phyloP scores from a whole-genome alignment of 2,329 filamentous ascomycete genomes.

The Botrytis squamosa region DNA sequence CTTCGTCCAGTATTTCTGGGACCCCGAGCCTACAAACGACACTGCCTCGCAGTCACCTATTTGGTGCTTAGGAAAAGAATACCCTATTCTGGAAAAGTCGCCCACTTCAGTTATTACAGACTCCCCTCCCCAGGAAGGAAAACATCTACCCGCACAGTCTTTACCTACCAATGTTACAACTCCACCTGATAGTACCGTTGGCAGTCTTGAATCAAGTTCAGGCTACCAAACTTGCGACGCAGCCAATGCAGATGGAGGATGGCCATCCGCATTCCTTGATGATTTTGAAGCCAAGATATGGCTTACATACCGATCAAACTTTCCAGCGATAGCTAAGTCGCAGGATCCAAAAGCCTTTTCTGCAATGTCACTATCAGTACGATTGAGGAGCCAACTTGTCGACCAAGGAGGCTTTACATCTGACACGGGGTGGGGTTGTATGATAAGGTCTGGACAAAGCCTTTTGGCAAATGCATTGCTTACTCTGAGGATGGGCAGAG shows the following conservation, averaged over 20 bases:
- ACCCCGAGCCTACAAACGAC: constrained; percentile 83
- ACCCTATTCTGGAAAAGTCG: constrained; percentile 41
- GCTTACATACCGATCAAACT: constrained; percentile 94
- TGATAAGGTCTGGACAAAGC: constrained; percentile 96
- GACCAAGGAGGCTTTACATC: constrained; percentile 83
- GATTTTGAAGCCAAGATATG: constrained; percentile 93
- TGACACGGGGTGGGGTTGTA: constrained; percentile 96
- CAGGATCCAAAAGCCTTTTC: constrained; percentile 68
- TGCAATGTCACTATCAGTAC: constrained; percentile 78
- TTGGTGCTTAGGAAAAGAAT: constrained; percentile 75
- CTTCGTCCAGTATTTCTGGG: constrained; percentile 89
- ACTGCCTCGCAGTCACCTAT: constrained; percentile 64
- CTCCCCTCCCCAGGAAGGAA: constrained; percentile 26
- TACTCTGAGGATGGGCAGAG: constrained; percentile 72
- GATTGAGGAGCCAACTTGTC: constrained; percentile 74
- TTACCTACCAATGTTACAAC: constrained; percentile 28
- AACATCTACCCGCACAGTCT: constrained; percentile 15
- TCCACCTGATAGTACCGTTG: constrained; percentile 37
- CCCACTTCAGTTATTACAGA: constrained; percentile 19
- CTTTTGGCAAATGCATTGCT: constrained; percentile 83
- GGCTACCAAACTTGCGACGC: constrained; percentile 32
- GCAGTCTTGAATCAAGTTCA: constrained; percentile 35
- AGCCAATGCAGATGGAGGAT: constrained; percentile 50
- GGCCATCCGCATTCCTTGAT: constrained; percentile 82
- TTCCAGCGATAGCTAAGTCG: constrained; percentile 77